These are phyloP conservation scores for Colletotrichum gigasporum DNA, from an alignment of 2,329 filamentous ascomycete genomes.

Conservation along the genomic window DNA sequence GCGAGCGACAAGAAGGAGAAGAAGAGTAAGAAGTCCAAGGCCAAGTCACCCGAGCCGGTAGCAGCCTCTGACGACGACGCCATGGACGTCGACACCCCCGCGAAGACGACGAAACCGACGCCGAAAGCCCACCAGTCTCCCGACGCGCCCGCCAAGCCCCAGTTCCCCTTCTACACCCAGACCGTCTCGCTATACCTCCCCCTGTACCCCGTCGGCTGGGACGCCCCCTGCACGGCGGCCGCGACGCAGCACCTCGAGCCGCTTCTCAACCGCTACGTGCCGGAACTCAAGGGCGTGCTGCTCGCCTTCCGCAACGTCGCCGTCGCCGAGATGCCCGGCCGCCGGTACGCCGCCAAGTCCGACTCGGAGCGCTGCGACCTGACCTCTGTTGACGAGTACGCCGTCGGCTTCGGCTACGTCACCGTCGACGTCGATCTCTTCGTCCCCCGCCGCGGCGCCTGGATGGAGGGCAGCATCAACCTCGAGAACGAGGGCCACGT, in stretches of 20 bases:
- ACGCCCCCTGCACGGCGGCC: slow-evolving; percentile 74
- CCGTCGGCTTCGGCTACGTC: slow-evolving; percentile 86
- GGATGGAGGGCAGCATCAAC: slow-evolving; percentile 83
- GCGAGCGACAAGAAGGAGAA: slow-evolving; percentile 34
- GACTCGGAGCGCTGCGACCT: slow-evolving; percentile 56
- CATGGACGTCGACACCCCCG: slow-evolving; percentile 51
- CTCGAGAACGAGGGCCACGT: slow-evolving; percentile 90
- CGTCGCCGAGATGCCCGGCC: slow-evolving; percentile 68
- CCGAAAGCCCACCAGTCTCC: slow-evolving; percentile 48
- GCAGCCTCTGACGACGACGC: slow-evolving; percentile 27
- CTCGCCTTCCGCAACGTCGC: slow-evolving; percentile 77
- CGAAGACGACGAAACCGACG: slow-evolving; percentile 38
- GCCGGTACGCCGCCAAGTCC: slow-evolving; percentile 52
- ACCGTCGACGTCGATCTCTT: slow-evolving; percentile 89
- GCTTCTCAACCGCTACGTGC: slow-evolving; percentile 80
- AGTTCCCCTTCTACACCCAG: slow-evolving; percentile 80
- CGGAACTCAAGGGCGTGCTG: slow-evolving; percentile 77
- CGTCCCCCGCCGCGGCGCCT: slow-evolving; percentile 75
- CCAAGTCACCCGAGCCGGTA: slow-evolving; percentile 33
- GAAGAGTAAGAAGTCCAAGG: slow-evolving; percentile 38
- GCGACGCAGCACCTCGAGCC: slow-evolving; percentile 80
- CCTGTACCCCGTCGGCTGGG: slow-evolving; percentile 76
- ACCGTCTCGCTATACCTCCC: slow-evolving; percentile 84
- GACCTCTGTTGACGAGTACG: slow-evolving; percentile 79
- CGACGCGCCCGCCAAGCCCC: slow-evolving; percentile 48